Evolutionary conservation across 2,329 filamentous ascomycete species (phyloP).

Genomic region (Blastomyces gilchristii): DNA sequence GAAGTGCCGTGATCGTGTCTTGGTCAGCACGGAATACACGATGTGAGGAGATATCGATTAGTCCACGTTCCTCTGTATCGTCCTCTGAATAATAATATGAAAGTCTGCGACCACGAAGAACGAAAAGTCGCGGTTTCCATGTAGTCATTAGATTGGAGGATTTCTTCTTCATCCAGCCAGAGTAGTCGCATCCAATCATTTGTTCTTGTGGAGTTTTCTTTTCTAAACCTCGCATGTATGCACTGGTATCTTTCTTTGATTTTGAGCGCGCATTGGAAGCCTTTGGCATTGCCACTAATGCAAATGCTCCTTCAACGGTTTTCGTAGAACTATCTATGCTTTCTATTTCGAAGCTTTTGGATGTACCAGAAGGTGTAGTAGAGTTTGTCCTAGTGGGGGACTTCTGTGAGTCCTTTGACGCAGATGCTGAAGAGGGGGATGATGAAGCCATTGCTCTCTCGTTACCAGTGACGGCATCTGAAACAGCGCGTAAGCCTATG

Average conservation of each 20-base stretch:
- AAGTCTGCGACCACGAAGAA: constrained; percentile 79
- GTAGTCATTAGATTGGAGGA: constrained; percentile 92
- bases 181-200: constrained; percentile 80
- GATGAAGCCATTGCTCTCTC: constrained; percentile 42
- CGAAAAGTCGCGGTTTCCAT: constrained; percentile 94
- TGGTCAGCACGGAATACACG: constrained; percentile 91
- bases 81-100: constrained; percentile 95
- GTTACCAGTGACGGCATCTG: constrained; percentile 54
- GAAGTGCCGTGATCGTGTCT: constrained; percentile 78
- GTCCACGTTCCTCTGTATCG: constrained; percentile 82
- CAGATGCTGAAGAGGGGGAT: constrained; percentile 34
- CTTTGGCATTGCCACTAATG: constrained; percentile 44
- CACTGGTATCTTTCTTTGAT: constrained; percentile 88
- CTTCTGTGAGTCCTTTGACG: constrained; percentile 44
- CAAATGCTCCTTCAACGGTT: constrained; percentile 38
- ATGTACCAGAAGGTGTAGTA: constrained; percentile 51
- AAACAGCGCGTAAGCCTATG: constrained; percentile 72
- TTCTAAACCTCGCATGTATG: constrained; percentile 76
- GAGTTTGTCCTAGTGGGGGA: constrained; percentile 71
- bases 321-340: constrained; percentile 53
- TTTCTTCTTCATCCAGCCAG: constrained; percentile 99
- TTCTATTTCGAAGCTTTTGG: constrained; percentile 68
- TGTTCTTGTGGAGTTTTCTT: constrained; percentile 75
- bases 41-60: constrained; percentile 97
- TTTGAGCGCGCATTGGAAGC: constrained; percentile 45